Base-by-base conservation (phyloP, 2,329 filamentous ascomycete genomes). In the Nothomitra cinnamomea region DNA sequence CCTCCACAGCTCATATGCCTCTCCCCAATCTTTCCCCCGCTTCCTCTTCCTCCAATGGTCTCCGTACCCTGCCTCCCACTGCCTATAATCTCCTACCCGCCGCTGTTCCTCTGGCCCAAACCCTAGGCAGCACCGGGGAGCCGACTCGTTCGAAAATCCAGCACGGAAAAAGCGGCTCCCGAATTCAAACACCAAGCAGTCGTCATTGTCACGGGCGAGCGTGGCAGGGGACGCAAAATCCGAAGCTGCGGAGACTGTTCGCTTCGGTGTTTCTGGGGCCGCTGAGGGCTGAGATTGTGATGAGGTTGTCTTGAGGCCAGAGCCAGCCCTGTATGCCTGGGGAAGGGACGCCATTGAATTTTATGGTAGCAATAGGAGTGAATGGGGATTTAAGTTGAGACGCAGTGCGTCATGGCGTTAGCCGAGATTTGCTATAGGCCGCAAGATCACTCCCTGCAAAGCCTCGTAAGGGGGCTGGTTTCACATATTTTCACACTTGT, bases 81-180 rank as follows among this genome's bases (percentile, higher is more conserved):
- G 74, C 58, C 87, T 72, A 65, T 89, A 90, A 66, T 95, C 89
- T 7, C 89, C 92, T 10, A 78, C 79, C 56, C 90, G 77, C 53
- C 85, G 77, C 62, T 85, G 81, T 62, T 84, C 76, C 57, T 89
- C 83, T 0, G 86, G 87, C 0, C 80, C 79, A 65, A 88, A 90
- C 21, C 76, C 72, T 13, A 76, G 73, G 1, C 74, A 77, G 65
- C 90, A 94, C 59, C 76, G 70, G 15, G 88, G 88, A 2, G 73
- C 69, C 43, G 81, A 77, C 65, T 95, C 89, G 52, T 89, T 89
- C 4, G 89, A 86, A 63, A 95, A 92, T 0, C 92, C 92, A 8
- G 84, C 82, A 45, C 84, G 80, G 24, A 96, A 66, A 66, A 80
- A 83, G 21, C 90, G 79, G 8, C 85, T 78, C 1, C 88, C 89